Conservation (phyloP, 495 filamentous ascomycete species). For the Stereocaulon alpinum region DNA sequence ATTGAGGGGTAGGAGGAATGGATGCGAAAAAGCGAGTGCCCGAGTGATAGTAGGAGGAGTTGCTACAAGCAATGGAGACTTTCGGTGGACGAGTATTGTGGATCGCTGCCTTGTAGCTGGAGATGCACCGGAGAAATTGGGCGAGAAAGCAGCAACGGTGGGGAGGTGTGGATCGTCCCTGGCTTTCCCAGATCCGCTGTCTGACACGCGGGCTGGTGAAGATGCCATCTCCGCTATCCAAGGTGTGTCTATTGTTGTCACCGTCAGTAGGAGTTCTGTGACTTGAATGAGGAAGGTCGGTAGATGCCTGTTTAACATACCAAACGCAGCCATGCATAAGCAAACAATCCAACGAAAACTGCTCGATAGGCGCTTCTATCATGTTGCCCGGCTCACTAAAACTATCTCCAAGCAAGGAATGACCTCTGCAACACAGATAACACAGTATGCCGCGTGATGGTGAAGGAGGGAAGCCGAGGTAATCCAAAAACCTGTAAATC, state of each 20-base stretch:
- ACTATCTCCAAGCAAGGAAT: not conserved
- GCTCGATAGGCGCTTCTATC: not conserved
- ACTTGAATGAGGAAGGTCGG: slow-evolving; percentile 10
- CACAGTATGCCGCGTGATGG: not conserved
- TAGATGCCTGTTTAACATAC: slow-evolving; percentile 29
- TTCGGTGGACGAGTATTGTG: slow-evolving; percentile 91
- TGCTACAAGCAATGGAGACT: slow-evolving; percentile 82
- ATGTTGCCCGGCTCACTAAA: not conserved
- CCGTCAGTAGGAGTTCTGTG: not conserved
- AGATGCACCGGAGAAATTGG: slow-evolving; percentile 56
- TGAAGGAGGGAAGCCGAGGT: not conserved
- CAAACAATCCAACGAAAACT: slow-evolving; percentile 16
- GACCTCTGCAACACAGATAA: not conserved
- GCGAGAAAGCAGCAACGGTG: slow-evolving; percentile 79
- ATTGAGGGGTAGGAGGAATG: slow-evolving; percentile 81
- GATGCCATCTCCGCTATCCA: slow-evolving; percentile 40
- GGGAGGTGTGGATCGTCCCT: slow-evolving; percentile 49
- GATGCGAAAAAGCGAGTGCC: slow-evolving; percentile 86
- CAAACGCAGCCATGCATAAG: slow-evolving; percentile 53
- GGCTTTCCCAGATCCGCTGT: slow-evolving; percentile 31
- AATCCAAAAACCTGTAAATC: not conserved
- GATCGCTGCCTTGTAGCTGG: slow-evolving; percentile 67
- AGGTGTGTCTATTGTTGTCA: slow-evolving; percentile 43
- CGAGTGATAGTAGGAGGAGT: slow-evolving; percentile 91
- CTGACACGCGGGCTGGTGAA: slow-evolving; percentile 26